Percentiles rank a stretch among this genome's conserved stretches.
These are phyloP conservation scores for Dacryopinax spathularia DNA, from an alignment of 768 basidiomycete species.

Conservation along the genomic window DNA sequence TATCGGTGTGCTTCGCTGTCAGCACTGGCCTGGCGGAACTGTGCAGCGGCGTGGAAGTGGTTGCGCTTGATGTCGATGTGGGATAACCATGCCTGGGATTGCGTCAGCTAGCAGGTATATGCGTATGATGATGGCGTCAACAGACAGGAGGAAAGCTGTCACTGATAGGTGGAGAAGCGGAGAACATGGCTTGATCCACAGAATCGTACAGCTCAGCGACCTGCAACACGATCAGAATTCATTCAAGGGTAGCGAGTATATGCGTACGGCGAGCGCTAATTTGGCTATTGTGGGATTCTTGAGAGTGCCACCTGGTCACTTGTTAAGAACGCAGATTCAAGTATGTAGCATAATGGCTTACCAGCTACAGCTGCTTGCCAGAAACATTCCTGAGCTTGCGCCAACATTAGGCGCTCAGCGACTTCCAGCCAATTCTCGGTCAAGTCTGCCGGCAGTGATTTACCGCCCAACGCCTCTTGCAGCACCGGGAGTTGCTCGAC, in stretches of 20 bases:
- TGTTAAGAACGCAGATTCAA: neutral
- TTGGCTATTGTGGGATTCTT: constrained; percentile 77
- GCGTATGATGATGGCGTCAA: neutral
- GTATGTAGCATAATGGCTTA: constrained; percentile 21
- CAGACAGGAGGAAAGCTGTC: constrained; percentile 17
- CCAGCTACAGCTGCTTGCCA: constrained; percentile 88
- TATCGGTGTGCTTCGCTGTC: constrained; percentile 67
- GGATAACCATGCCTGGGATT: constrained; percentile 62
- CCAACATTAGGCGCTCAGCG: constrained; percentile 66
- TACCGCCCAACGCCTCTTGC: constrained; percentile 29
- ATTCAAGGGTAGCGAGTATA: neutral
- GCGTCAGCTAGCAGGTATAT: constrained; percentile 5
- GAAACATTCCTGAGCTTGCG: constrained; percentile 91
- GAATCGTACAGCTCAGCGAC: constrained; percentile 51
- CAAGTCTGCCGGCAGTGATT: constrained; percentile 53
- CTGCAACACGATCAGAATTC: constrained; percentile 20
- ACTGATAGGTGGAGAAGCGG: constrained; percentile 18
- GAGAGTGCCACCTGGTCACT: constrained; percentile 27
- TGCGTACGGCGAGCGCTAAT: constrained; percentile 53
- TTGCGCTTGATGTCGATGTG: constrained; percentile 69
- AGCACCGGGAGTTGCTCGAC: constrained; percentile 42
- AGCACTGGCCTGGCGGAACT: constrained; percentile 76
- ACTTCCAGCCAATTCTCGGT: constrained; percentile 43
- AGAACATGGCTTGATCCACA: constrained; percentile 25
- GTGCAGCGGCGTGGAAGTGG: constrained; percentile 83